Conservation (phyloP, 2,329 filamentous ascomycete genomes). For the Zymoseptoria crescenta region DNA sequence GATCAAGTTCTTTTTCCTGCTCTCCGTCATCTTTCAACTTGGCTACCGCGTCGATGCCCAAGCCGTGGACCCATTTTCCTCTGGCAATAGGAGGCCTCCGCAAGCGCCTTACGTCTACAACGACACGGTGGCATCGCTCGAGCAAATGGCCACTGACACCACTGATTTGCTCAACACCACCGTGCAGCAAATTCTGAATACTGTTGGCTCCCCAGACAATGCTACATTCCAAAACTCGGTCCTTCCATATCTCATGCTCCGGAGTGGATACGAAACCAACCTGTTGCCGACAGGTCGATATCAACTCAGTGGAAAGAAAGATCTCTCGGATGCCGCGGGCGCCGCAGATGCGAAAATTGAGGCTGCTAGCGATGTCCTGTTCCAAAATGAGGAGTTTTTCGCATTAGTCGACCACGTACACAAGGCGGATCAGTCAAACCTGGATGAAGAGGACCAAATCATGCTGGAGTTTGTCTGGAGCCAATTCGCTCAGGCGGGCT, state of each 20-base stretch:
- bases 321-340: not conserved
- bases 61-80: not conserved
- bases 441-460: not conserved
- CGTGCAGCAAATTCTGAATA: not conserved
- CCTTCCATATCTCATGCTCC: not conserved
- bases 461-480: not conserved
- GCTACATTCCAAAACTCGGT: not conserved
- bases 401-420: not conserved
- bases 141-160: not conserved
- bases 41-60: not conserved
- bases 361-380: not conserved
- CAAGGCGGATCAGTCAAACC: not conserved
- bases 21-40: not conserved
- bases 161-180: not conserved
- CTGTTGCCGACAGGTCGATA: not conserved
- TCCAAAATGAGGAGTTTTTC: not conserved
- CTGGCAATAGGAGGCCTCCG: not conserved
- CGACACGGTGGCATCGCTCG: not conserved
- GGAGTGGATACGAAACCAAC: not conserved
- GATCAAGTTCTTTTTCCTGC: not conserved
- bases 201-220: not conserved
- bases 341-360: not conserved
- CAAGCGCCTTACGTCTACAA: not conserved
- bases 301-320: not conserved
- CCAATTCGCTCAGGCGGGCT: not conserved